Percentiles rank a stretch among this genome's conserved stretches.
Evolutionary conservation across 2,329 filamentous ascomycete genomes (phyloP).

Genomic region (Colletotrichum higginsianum): DNA sequence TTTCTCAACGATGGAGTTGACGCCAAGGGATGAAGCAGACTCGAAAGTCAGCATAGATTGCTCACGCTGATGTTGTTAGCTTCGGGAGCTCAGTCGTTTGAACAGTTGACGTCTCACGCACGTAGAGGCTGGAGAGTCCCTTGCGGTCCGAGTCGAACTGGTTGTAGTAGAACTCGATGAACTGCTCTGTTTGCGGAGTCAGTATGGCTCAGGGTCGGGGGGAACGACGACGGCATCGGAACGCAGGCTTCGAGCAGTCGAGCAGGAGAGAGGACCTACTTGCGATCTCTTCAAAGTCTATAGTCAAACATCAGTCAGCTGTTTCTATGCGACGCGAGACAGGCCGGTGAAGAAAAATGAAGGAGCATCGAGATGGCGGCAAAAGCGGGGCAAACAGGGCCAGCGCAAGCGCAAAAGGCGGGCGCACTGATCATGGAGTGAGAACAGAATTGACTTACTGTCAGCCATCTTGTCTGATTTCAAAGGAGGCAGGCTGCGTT

Average conservation of each 20-base stretch:
- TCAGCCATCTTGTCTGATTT: slow-evolving; percentile 41
- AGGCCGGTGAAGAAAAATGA: background rate
- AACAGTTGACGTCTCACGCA: slow-evolving; percentile 76
- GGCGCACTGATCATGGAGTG: background rate
- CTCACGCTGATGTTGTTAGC: slow-evolving; percentile 70
- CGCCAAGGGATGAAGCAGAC: slow-evolving; percentile 76
- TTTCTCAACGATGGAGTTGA: slow-evolving; percentile 81
- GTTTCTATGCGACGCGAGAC: background rate
- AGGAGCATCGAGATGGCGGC: background rate
- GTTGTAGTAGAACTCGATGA: slow-evolving; percentile 92
- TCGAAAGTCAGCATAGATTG: slow-evolving; percentile 97
- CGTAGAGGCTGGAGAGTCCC: slow-evolving; percentile 81
- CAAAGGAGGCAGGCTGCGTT: background rate
- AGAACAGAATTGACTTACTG: slow-evolving; percentile 26
- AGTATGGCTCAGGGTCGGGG: slow-evolving; percentile 18
- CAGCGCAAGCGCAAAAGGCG: slow-evolving; percentile 3
- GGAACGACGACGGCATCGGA: background rate
- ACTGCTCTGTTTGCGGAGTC: slow-evolving; percentile 75
- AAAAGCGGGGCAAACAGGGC: slow-evolving; percentile 3
- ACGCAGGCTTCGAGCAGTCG: background rate
- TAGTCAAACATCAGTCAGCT: slow-evolving; percentile 34
- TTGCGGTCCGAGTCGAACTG: slow-evolving; percentile 84
- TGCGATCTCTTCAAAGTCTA: slow-evolving; percentile 63
- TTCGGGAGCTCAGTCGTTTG: background rate
- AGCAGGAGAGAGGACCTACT: slow-evolving; percentile 55